Evolutionary conservation across 179 eudicot species (phyloP).

Genomic region (Heliamphora pulchella): DNA sequence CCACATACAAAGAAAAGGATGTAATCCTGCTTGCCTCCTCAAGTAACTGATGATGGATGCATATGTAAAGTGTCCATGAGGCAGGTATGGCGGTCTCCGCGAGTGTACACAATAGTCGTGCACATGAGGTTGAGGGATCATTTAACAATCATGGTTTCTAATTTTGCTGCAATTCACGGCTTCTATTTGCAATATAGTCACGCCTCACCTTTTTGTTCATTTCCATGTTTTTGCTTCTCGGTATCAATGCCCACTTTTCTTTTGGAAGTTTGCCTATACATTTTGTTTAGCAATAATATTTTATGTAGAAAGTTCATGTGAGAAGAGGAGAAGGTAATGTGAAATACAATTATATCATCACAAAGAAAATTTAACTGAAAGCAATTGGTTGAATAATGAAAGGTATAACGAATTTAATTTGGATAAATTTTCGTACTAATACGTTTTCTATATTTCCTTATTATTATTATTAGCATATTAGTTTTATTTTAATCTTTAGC

Average conservation of each 20-base stretch:
- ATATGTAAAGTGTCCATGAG: not conserved
- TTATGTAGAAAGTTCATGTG: too few relatives aligned
- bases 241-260: not conserved
- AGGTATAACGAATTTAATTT: too few relatives aligned
- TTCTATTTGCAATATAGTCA: conserved; percentile 1
- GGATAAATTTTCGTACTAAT: too few relatives aligned
- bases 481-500: too few relatives aligned
- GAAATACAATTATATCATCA: not conserved
- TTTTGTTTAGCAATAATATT: not conserved
- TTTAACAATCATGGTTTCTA: not conserved
- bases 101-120: not conserved
- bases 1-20: not conserved
- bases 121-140: not conserved
- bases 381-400: not conserved
- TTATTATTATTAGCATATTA: too few relatives aligned
- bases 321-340: not conserved
- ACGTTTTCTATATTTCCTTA: too few relatives aligned
- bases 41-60: conserved; percentile 1
- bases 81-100: not conserved
- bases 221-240: not conserved
- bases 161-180: not conserved
- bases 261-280: not conserved
- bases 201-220: not conserved
- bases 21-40: not conserved
- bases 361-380: not conserved